These are phyloP conservation scores for Zoysia pacifica DNA, from an alignment of 176 grass and related monocot species.

Conservation along the genomic window DNA sequence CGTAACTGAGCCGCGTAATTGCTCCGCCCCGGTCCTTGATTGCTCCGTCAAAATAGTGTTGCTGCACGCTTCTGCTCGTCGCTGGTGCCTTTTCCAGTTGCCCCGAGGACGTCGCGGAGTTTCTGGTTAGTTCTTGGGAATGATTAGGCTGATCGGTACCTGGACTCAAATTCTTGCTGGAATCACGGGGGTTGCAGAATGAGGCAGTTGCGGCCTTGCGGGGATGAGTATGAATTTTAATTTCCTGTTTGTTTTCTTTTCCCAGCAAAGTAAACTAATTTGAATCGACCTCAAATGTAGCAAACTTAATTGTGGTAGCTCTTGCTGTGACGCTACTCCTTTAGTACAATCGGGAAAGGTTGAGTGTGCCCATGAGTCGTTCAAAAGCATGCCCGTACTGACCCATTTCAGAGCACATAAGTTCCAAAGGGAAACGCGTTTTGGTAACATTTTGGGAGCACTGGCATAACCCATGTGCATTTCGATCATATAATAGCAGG, in stretches of 20 bases:
- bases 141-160: not conserved
- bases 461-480: not conserved
- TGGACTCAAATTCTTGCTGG: not conserved
- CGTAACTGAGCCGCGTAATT: slow-evolving; percentile 1
- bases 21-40: not conserved
- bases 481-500: not conserved
- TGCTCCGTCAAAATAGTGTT: not conserved
- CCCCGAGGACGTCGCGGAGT: not conserved
- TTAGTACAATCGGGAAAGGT: not conserved
- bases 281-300: not conserved
- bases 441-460: not conserved
- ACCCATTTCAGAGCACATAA: not conserved
- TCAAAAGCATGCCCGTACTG: not conserved
- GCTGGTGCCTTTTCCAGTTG: not conserved
- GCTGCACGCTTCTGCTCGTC: not conserved
- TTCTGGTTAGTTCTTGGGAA: not conserved
- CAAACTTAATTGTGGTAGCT: not conserved
- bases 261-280: not conserved
- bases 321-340: not conserved
- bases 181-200: not conserved
- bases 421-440: not conserved
- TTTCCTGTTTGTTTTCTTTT: no score
- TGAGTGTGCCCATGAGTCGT: not conserved
- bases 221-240: no score
- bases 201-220: no score